Base-by-base conservation (phyloP, 495 filamentous ascomycete species). In the Tuber brumale region DNA sequence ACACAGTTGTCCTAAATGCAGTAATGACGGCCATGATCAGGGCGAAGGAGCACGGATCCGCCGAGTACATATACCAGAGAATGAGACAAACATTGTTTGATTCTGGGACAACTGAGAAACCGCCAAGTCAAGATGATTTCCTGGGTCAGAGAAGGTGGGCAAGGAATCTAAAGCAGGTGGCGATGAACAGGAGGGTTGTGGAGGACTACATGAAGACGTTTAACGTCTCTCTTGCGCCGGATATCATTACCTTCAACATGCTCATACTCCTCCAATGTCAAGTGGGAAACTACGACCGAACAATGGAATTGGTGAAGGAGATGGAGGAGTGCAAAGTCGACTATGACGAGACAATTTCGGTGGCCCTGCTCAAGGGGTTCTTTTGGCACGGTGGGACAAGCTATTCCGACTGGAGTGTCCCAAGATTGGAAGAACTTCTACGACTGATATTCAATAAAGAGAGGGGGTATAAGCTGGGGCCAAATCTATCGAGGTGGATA, bases 1-100 rank as follows among this genome's bases (percentile, higher is more conserved):
- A 98, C 83, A 95, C 93, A 0, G 88, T 91, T 8, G 92, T 93
- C 19, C 85, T 97, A 80, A 97, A 97, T 81, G 91, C 91, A 76
- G 87, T 97, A 79, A 92, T 97, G 75, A 86, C 89, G 2, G 90
- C 94, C 3, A 88, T 98, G 37, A 85, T 98, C 57, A 87, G 88
- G 74, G 88, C 90, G 3, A 90, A 91, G 43, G 93, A 98, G 79
- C 85, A 88, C 6, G 83, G 85, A 39, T 90, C 91, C 1, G 96
- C 94, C 3, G 90, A 94, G 80, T 86, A 90, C 70, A 86, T 97
- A 7, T 97, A 96, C 83, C 86, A 89, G 73, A 89, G 91, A 70
- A 97, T 97, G 93, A 94, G 92, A 82, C 77, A 75, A 9, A 81
- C 90, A 27, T 82, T 89, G 23, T 83, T 86, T n/a, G 83, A 86